phyloP scores from a whole-genome alignment of 73 alveolate species.

The Paramecium biaurelia region DNA sequence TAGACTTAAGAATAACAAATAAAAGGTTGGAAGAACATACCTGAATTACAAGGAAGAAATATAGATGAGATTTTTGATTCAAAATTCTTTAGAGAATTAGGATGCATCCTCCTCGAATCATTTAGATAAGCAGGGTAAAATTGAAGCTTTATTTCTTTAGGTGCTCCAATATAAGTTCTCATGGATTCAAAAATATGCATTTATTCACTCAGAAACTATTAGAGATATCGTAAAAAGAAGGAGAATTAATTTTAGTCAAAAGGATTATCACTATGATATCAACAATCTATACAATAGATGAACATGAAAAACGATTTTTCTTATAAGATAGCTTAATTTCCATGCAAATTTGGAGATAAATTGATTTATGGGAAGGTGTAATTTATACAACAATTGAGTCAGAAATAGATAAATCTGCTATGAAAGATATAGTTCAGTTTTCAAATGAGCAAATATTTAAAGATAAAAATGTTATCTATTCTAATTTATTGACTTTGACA shows the following conservation, averaged over 20 bases:
- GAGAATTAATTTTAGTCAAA: not conserved
- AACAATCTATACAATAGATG: not conserved
- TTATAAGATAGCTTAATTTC: constrained; percentile 1
- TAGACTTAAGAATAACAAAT: not conserved
- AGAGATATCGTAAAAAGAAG: constrained; percentile 12
- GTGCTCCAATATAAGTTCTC: not conserved
- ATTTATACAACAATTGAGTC: constrained; percentile 19
- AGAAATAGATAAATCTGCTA: not conserved
- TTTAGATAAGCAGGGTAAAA: constrained; percentile 9
- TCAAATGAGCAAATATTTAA: constrained; percentile 24
- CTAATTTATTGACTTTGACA: constrained; percentile 1
- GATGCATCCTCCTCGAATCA: not conserved
- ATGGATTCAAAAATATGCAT: not conserved
- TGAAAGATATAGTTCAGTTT: not conserved
- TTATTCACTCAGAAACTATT: not conserved
- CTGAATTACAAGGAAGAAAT: not conserved
- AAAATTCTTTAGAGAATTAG: constrained; percentile 33
- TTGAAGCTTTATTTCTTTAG: not conserved
- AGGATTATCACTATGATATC: constrained; percentile 27
- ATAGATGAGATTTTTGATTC: not conserved
- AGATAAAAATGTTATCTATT: not conserved
- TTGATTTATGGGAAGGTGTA: constrained; percentile 47
- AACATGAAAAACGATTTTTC: constrained; percentile 13
- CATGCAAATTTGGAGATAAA: not conserved
- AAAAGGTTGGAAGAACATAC: not conserved